Conservation (phyloP, 768 basidiomycete genomes). For the Pleurotus giganteus region DNA sequence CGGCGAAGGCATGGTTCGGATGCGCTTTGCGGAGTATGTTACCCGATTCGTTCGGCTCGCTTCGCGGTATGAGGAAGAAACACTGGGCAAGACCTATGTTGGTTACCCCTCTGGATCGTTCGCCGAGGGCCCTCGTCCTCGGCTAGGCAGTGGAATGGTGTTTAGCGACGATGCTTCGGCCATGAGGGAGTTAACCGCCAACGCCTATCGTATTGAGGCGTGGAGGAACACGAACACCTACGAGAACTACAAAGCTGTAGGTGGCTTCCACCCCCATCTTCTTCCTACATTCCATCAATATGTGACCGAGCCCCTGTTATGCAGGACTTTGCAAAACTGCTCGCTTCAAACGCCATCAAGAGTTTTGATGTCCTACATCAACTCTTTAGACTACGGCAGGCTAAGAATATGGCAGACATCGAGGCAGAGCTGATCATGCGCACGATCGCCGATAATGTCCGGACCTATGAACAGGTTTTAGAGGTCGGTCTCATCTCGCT, state of each 20-base stretch:
- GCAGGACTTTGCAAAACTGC: constrained; percentile 67
- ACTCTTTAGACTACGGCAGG: constrained; percentile 73
- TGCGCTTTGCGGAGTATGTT: constrained; percentile 89
- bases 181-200: constrained; percentile 67
- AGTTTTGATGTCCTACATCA: constrained; percentile 89
- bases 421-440: constrained; percentile 79
- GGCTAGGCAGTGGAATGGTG: constrained; percentile 79
- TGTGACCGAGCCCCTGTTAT: constrained; percentile 15
- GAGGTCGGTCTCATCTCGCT: constrained; percentile 55
- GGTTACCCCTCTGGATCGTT: constrained; percentile 66
- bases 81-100: constrained; percentile 72
- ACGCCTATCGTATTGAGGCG: constrained; percentile 86
- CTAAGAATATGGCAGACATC: constrained; percentile 64
- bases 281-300: constrained; percentile 4
- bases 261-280: constrained; percentile 9
- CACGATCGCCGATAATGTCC: constrained; percentile 67
- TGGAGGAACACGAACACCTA: constrained; percentile 89
- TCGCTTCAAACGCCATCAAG: constrained; percentile 58
- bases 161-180: constrained; percentile 71
- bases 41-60: constrained; percentile 85
- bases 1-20: constrained; percentile 84
- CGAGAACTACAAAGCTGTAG: constrained; percentile 65
- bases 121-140: constrained; percentile 37
- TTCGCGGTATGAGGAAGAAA: constrained; percentile 86
- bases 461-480: constrained; percentile 83